Conservation (phyloP, 2,329 filamentous ascomycete genomes). For the Davidsoniella neocaledoniae region DNA sequence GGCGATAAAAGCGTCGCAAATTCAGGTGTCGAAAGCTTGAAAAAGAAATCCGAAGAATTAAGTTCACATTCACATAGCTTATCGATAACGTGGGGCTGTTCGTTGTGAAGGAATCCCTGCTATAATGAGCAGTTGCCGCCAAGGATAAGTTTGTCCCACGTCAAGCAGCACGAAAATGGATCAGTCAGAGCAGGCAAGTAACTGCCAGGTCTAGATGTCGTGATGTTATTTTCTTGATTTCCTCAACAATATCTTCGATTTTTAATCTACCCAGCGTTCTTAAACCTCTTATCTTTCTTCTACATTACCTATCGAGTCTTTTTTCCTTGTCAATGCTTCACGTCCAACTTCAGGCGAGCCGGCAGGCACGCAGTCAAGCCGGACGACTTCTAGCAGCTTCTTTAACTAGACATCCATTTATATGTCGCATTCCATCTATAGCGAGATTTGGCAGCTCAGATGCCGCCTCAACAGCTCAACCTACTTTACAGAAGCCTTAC, state of each 20-base stretch:
- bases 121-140: no score
- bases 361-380: not conserved
- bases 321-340: not conserved
- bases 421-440: not conserved
- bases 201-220: no score
- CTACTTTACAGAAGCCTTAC: conserved; percentile 49
- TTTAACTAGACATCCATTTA: not conserved
- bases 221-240: no score
- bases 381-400: not conserved
- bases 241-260: not conserved
- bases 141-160: no score
- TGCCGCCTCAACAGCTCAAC: not conserved
- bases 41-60: no score
- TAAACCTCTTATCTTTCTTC: not conserved
- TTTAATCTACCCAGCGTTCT: not conserved
- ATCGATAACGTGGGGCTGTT: no score
- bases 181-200: no score
- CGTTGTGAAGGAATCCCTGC: no score
- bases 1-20: no score
- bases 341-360: not conserved
- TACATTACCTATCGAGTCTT: not conserved
- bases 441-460: not conserved
- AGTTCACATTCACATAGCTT: no score
- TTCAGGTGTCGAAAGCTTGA: no score
- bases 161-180: no score